Percentiles rank a stretch among this genome's conserved stretches.
These are phyloP conservation scores for Boletus sp. DNA, from an alignment of 768 basidiomycete genomes.

Conservation along the genomic window DNA sequence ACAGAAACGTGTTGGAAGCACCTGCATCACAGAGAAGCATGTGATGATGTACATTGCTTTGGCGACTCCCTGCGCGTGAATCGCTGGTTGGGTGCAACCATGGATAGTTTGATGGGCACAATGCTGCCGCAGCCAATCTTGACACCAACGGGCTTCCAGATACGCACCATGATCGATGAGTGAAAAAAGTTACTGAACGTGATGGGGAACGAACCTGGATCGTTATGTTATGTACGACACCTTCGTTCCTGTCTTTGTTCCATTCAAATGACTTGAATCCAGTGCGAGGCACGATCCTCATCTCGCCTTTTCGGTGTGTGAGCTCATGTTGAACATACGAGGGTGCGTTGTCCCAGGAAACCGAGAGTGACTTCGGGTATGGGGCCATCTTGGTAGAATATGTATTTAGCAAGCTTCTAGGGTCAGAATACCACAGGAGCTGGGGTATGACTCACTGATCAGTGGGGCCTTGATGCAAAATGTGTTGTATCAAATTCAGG, in stretches of 20 bases:
- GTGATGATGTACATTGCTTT: no score
- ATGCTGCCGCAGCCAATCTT: constrained; percentile 35
- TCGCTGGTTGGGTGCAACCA: constrained; percentile 46
- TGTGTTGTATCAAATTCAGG: constrained; percentile 46
- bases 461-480: constrained; percentile 47
- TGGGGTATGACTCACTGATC: constrained; percentile 37
- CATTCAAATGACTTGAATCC: constrained; percentile 41
- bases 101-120: constrained; percentile 49
- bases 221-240: constrained; percentile 26
- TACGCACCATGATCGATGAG: constrained; percentile 1
- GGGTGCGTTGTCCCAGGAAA: constrained; percentile 26
- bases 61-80: constrained; percentile 46
- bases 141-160: constrained; percentile 42
- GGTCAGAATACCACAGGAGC: constrained; percentile 40
- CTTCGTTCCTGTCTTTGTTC: constrained; percentile 28
- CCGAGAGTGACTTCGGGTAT: constrained; percentile 33
- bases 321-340: constrained; percentile 33
- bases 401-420: neutral
- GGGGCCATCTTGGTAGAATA: constrained; percentile 18
- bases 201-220: constrained; percentile 36
- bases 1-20: no score
- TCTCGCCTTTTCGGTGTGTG: constrained; percentile 21
- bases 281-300: constrained; percentile 39
- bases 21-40: no score
- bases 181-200: neutral